Base-by-base conservation (phyloP, 306 rosid species). In the Hippophae gyantsensis region DNA sequence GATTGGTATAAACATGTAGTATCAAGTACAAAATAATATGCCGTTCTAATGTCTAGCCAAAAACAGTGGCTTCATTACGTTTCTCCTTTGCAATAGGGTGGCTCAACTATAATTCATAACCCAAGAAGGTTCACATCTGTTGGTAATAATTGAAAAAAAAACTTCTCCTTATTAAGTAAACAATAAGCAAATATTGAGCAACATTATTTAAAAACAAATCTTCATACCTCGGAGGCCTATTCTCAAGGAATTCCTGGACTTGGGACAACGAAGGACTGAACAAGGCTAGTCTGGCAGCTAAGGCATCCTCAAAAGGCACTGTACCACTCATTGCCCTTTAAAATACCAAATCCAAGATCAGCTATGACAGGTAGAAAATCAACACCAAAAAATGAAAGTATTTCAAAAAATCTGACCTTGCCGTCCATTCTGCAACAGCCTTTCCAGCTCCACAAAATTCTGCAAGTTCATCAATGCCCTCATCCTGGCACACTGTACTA, bases 381-480 rank as follows among this genome's bases (percentile, higher is more conserved):
- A 32, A 58, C 5, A 61, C 3, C 13, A 54, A 52, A 10, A 54
- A 64, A 59, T 32, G 25, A 23, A 69, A 48, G 42, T 44, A 58
- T 50, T 18, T 13, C n/a, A 57, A 14, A 52, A 62, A 18, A 72
- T 49, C 54, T 54, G 61, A 87, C 96, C 85, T 87, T 50, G 98
- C 90, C 44, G 98, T 87, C 95, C 96, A 90, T 67, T 90, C 96
- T 12, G 98, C 95, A 56, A 90, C 98, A 55, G 87, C 89, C 67
- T 83, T 80, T 73, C 98, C 98, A 69, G 98, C 96, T 68, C 98
- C 96, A 48, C 98, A 90, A 58, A 82, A 85, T 40, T 87, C 95
- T 2, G 95, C 98, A 45, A 90, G 84, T 70, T 90, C 98, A 57
- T 90, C 98, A 58, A 90, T 90, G 57, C 98, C 95, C 70, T 90